Evolutionary conservation across 2,329 filamentous ascomycete genomes (phyloP).

Genomic region (Aspergillus pseudoviridinutans): DNA sequence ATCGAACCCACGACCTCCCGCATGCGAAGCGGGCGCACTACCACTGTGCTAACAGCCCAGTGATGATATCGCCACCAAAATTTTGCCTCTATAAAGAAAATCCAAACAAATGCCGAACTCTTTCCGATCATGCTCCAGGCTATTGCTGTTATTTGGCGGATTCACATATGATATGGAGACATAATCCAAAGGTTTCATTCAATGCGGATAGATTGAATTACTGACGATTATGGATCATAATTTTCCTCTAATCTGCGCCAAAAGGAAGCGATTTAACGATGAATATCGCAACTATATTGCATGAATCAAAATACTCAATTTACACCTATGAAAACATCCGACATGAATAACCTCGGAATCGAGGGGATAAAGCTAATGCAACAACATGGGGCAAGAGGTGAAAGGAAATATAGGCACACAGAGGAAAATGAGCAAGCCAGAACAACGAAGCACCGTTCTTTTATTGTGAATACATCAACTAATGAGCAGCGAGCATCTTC

Average conservation of each 20-base stretch:
- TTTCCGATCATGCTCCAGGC: background rate
- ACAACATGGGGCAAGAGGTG: slow-evolving; percentile 8
- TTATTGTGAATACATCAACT: slow-evolving; percentile 12
- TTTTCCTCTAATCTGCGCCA: too few species aligned
- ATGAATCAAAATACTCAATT: slow-evolving; percentile 21
- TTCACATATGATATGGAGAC: too few species aligned
- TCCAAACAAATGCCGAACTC: background rate
- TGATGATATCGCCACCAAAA: background rate
- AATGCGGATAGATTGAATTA: too few species aligned
- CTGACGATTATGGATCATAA: background rate
- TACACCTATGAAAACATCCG: slow-evolving; percentile 28
- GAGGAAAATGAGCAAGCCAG: slow-evolving; percentile 11
- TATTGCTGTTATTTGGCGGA: too few species aligned
- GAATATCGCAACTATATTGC: slow-evolving; percentile 5
- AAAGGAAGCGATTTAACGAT: background rate
- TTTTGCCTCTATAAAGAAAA: background rate
- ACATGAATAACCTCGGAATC: slow-evolving; percentile 19
- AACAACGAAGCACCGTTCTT: slow-evolving; percentile 12
- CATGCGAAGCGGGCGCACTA: slow-evolving; percentile 25
- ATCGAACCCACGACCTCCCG: slow-evolving; percentile 22
- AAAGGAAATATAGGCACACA: slow-evolving; percentile 7
- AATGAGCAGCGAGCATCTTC: slow-evolving; percentile 74
- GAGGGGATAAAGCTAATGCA: slow-evolving; percentile 16
- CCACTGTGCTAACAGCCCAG: slow-evolving; percentile 23
- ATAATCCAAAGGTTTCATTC: too few species aligned